Evolutionary conservation across 768 basidiomycete species (phyloP), one percentile per base, ranked within the genome.

Genomic region (Kwoniella newhampshirensis): DNA sequence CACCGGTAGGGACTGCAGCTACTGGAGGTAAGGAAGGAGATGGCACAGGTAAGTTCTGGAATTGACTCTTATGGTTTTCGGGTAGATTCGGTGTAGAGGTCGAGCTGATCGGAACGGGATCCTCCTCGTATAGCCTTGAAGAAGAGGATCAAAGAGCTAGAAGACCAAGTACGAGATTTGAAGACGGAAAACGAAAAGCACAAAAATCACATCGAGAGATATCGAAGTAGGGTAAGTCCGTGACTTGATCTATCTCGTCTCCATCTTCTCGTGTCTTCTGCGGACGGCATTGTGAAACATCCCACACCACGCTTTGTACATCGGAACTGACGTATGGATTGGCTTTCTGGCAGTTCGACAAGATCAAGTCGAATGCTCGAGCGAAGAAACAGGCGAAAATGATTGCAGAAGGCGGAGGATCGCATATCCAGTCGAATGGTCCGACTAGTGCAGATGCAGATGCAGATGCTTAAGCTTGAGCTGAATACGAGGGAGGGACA

Each of bases 141-240:
- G 45, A 52, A 44, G 40, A 54, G 66, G 39, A 56, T 73, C 6
- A 40, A 51, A n/a, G 69, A 68, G 26, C 47, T 76, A 21, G 73
- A 76, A 47, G 62, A 67, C 2, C 66, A 74, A 54, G 51, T 73
- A 28, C 47, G 48, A n/a, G 17, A n/a, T 0, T 35, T 73, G 13
- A 63, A 63, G 39, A 42, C 12, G 20, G 75, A 76, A 40, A 76
- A 74, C 58, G 70, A 67, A 43, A 67, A 69, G 28, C 52, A 66
- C 18, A 62, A 60, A 39, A 57, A 55, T 46, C 36, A 32, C 25
- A 39, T 45, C 27, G 67, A 63, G 26, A 69, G 67, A 57, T 74
- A 74, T 47, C 60, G 62, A 46, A 68, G 66, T 7, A 52, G 61
- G 41, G 73, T 75, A 40, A 63, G 73, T 61, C 13, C 9, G 28